Evolutionary conservation across 345 rosid genomes (phyloP).

Genomic region (Euclidium syriacum): DNA sequence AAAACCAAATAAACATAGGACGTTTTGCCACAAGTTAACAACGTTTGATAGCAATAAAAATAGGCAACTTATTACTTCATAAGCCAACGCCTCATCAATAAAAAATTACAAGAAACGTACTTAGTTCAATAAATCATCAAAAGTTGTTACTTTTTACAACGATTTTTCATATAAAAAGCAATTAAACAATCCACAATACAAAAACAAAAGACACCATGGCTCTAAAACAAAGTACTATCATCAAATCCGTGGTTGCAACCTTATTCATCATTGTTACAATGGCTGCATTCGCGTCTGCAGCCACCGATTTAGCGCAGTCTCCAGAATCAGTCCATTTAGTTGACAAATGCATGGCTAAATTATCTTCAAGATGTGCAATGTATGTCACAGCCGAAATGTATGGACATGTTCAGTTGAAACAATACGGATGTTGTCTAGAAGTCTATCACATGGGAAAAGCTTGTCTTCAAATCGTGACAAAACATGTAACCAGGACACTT

Average conservation of each 20-base stretch:
- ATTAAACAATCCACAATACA: not conserved
- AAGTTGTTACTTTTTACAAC: not conserved
- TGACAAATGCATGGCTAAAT: constrained; percentile 8
- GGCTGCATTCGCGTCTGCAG: not conserved
- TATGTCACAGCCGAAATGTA: constrained; percentile 12
- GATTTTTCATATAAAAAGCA: not conserved
- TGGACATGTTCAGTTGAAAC: constrained; percentile 19
- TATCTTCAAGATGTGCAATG: constrained; percentile 28
- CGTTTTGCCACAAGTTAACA: too few species aligned
- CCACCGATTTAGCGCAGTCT: constrained; percentile 7
- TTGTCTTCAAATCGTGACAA: constrained; percentile 19
- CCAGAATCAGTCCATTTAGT: not conserved
- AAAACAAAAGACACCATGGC: not conserved
- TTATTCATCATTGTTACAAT: not conserved
- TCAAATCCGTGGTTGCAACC: constrained; percentile 1
- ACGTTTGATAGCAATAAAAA: too few species aligned
- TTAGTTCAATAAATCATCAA: not conserved
- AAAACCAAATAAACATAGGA: not conserved
- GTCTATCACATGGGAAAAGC: constrained; percentile 15
- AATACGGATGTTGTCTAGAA: constrained; percentile 18
- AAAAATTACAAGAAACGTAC: not conserved
- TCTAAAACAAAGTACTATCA: not conserved
- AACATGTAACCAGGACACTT: not conserved
- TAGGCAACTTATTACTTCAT: too few species aligned
- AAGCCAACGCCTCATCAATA: not conserved